phyloP scores from a whole-genome alignment of 306 rosid species.

The Begonia peltatifolia region DNA sequence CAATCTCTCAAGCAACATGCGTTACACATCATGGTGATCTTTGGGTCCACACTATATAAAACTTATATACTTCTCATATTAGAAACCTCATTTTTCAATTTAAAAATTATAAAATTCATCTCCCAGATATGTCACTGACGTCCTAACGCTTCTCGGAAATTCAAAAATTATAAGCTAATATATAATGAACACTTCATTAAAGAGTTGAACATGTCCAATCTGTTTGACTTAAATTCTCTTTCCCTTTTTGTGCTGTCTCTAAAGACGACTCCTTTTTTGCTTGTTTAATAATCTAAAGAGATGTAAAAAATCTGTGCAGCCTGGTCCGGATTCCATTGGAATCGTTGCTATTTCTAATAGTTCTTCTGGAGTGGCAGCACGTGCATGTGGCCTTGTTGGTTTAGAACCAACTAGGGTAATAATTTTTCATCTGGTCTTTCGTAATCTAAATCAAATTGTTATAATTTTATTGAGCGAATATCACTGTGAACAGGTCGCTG shows the following conservation, averaged over 20 bases:
- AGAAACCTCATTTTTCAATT: too few relatives aligned
- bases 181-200: too few relatives aligned
- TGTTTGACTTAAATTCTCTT: neutral
- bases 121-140: too few relatives aligned
- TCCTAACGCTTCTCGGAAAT: too few relatives aligned
- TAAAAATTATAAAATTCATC: too few relatives aligned
- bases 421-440: conserved; percentile 3
- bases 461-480: neutral
- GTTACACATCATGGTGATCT: neutral
- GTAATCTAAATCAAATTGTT: neutral
- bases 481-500: conserved; percentile 47
- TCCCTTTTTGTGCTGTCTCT: neutral
- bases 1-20: neutral
- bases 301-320: conserved; percentile 26
- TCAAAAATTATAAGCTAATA: too few relatives aligned
- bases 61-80: neutral
- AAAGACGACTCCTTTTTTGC: neutral
- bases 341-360: conserved; percentile 97
- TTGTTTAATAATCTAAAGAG: neutral
- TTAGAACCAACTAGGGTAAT: conserved; percentile 83
- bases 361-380: conserved; percentile 88
- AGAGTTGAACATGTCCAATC: too few relatives aligned
- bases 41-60: neutral
- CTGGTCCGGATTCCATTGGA: conserved; percentile 99
- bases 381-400: conserved; percentile 98